Evolutionary conservation across 768 basidiomycete species (phyloP), one percentile per base, ranked within the genome.

Genomic region (Leucocoprinus birnbaumii): DNA sequence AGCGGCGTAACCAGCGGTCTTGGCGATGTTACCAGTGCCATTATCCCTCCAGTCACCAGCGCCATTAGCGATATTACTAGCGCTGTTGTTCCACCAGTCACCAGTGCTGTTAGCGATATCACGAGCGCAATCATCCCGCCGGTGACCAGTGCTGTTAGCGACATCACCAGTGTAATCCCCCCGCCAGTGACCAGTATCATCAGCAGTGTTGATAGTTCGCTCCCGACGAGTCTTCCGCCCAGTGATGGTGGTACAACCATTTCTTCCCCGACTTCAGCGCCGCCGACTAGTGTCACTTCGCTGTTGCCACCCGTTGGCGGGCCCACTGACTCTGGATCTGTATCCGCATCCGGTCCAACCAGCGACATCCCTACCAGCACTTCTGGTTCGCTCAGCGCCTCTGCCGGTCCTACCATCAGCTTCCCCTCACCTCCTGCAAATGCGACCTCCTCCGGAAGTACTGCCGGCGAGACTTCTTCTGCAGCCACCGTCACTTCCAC

Each of bases 401-500:
- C 38, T 38, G 11, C 16, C 13, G n/a, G 38, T 16, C 16, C 47
- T 18, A 47, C 52, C 10, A 59, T 63, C 34, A 55, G 31, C 14
- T 64, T 65, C 63, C 63, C 66, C 6, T 58, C 48, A 38, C 43
- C 58, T 7, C 26, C 61, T 3, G 35, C 27, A 31, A 57, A 38
- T 27, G 37, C 38, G 22, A 45, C 53, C 6, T 22, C 19, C n/a
- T n/a, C n/a, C n/a, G n/a, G n/a, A n/a, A n/a, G n/a, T 41, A 49
- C 31, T 42, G 40, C 27, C 22, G 48, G 16, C 7, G 31, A 7
- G 14, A 51, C 51, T 5, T n/a, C 38, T 16, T 34, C 57, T 16
- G 56, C 19, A 11, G 43, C 27, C 13, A 58, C 56, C 21, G 35
- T 51, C 42, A 59, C 55, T 22, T 48, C 61, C 9, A 54, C 64